Conservation (phyloP, 371 early-diverging fungal species). For the Syncephalastrum sp. region DNA sequence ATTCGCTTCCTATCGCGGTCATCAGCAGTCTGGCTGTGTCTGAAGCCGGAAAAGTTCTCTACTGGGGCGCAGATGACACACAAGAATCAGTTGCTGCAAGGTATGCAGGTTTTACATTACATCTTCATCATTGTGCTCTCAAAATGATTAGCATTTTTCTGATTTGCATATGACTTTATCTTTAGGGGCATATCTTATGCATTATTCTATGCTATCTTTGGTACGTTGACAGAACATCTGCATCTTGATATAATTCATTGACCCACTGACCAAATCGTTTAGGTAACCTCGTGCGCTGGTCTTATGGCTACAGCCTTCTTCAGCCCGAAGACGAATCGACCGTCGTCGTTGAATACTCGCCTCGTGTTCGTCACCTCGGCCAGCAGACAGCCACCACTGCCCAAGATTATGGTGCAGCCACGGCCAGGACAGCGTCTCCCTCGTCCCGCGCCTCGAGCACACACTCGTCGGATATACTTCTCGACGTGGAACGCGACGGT, state of each 20-base stretch:
- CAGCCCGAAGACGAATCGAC: constrained; percentile 17
- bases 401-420: no score
- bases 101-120: constrained; percentile 23
- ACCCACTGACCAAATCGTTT: no score
- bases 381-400: no score
- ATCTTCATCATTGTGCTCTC: constrained; percentile 1
- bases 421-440: no score
- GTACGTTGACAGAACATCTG: constrained; percentile 12
- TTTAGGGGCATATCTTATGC: constrained; percentile 73
- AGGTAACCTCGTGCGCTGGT: constrained; percentile 70
- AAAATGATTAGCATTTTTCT: no score
- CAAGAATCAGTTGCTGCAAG: constrained; percentile 61
- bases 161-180: neutral
- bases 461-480: no score
- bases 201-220: constrained; percentile 71
- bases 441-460: no score
- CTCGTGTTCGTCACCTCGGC: no score
- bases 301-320: constrained; percentile 69
- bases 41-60: constrained; percentile 57
- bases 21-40: constrained; percentile 71
- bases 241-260: no score
- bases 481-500: no score
- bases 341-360: no score
- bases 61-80: constrained; percentile 61
- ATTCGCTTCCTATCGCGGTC: constrained; percentile 72